Conservation (phyloP, 2,329 filamentous ascomycete genomes). For the Aspergillus terreus region DNA sequence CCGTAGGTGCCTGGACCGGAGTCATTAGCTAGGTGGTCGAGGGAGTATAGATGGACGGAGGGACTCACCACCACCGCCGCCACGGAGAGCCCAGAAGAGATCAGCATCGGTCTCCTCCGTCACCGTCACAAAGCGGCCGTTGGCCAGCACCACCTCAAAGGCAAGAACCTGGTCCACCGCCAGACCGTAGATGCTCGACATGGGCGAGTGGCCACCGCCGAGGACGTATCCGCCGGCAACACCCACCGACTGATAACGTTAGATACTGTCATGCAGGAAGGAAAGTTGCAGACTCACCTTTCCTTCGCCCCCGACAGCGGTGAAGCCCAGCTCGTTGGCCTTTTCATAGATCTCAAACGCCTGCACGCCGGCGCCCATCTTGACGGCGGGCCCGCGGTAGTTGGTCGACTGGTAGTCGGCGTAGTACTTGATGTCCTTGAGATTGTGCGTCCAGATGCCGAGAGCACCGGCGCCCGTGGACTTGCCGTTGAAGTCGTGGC, state of each 20-base stretch:
- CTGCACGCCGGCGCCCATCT: conserved; percentile 53
- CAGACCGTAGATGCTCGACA: conserved; percentile 54
- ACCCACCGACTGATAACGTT: conserved; percentile 48
- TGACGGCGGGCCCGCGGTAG: conserved; percentile 52
- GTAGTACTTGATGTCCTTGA: conserved; percentile 43
- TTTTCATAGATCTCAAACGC: conserved; percentile 47
- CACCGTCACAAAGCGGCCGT: conserved; percentile 25
- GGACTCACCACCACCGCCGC: conserved; percentile 2
- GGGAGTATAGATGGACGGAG: background rate
- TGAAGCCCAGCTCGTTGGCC: conserved; percentile 45
- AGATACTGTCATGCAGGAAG: background rate
- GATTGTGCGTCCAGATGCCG: conserved; percentile 49
- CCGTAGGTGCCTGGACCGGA: conserved; percentile 24
- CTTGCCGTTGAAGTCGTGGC: conserved; percentile 47
- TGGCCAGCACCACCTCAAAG: conserved; percentile 22
- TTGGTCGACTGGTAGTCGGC: conserved; percentile 32
- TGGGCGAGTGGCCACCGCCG: conserved; percentile 56
- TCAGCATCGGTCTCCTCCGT: conserved; percentile 12
- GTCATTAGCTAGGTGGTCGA: background rate
- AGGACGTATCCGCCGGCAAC: conserved; percentile 58
- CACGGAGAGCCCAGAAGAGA: background rate
- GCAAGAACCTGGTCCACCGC: conserved; percentile 30
- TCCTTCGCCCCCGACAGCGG: conserved; percentile 50
- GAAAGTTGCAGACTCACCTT: background rate
- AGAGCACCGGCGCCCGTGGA: conserved; percentile 46